Percentiles rank a stretch among this genome's conserved stretches.
Conservation (phyloP, 371 early-diverging fungal genomes). For the Blakeslea trispora region DNA sequence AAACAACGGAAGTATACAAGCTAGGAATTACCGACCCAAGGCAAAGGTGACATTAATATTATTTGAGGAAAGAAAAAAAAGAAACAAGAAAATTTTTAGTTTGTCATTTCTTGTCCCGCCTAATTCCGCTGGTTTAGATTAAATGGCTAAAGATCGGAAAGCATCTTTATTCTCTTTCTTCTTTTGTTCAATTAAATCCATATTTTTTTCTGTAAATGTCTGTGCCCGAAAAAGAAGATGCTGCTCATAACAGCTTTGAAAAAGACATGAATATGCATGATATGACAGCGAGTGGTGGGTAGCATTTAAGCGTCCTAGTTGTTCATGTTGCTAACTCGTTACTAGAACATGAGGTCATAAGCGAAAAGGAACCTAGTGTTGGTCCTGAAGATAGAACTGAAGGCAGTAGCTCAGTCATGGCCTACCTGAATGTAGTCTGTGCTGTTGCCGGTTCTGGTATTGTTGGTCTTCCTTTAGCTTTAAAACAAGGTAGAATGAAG, state of each 20-base stretch:
- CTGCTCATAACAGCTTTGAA: not conserved
- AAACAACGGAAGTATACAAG: too few species aligned
- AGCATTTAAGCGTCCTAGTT: not conserved
- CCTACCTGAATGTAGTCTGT: conserved; percentile 71
- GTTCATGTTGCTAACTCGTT: not conserved
- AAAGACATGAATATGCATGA: not conserved
- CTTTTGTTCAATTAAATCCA: not conserved
- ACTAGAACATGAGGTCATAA: not conserved
- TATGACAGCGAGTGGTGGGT: not conserved
- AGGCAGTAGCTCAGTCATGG: conserved; percentile 27
- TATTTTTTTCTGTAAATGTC: not conserved
- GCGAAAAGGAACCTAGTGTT: conserved; percentile 1
- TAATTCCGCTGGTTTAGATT: not conserved
- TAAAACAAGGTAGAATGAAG: conserved; percentile 50
- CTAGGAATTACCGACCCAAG: too few species aligned
- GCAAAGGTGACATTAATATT: too few species aligned
- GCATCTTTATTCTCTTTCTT: not conserved
- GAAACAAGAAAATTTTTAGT: too few species aligned
- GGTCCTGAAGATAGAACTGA: conserved; percentile 1
- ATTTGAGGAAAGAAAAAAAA: too few species aligned
- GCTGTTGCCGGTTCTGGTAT: conserved; percentile 85
- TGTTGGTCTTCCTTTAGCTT: conserved; percentile 77
- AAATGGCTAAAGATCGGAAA: not conserved
- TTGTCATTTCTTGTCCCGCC: too few species aligned
- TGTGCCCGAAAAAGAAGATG: not conserved